Evolutionary conservation across 306 rosid species (phyloP).

Genomic region (Cercis canadensis): DNA sequence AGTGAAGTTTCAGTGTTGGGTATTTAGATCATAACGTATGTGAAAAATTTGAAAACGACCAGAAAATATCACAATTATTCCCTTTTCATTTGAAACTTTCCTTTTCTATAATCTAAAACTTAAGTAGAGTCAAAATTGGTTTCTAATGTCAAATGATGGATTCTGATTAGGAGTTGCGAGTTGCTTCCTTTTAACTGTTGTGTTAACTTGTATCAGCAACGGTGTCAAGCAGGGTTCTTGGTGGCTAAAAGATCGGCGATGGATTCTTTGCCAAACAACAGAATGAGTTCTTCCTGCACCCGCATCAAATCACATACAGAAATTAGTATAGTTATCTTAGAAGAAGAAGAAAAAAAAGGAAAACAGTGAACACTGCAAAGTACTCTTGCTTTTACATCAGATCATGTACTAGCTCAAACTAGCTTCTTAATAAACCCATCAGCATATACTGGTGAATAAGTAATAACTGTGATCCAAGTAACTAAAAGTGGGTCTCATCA

Average conservation of each 20-base stretch:
- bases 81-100: too few species aligned
- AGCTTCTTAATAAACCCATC: too few species aligned
- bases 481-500: too few species aligned
- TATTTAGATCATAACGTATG: too few species aligned
- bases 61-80: background rate
- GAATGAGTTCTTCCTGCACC: slow-evolving; percentile 45
- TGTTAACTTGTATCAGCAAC: slow-evolving; percentile 4
- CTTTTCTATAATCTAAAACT: too few species aligned
- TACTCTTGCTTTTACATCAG: too few species aligned
- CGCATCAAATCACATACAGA: slow-evolving; percentile 34
- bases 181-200: slow-evolving; percentile 10
- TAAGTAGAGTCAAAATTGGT: slow-evolving; percentile 17
- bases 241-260: slow-evolving; percentile 38
- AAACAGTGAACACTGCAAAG: background rate
- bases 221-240: slow-evolving; percentile 24
- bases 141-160: background rate
- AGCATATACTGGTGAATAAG: too few species aligned
- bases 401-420: too few species aligned
- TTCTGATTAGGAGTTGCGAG: background rate
- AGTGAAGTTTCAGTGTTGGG: too few species aligned
- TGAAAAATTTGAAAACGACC: background rate
- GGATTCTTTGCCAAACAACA: slow-evolving; percentile 38
- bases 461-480: too few species aligned
- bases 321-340: slow-evolving; percentile 16
- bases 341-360: background rate